A percentile compares a stretch with the other conserved stretches of the same genome.
Evolutionary conservation across 2,329 filamentous ascomycete genomes (phyloP).

Genomic region (Pochonia chlamydosporia): DNA sequence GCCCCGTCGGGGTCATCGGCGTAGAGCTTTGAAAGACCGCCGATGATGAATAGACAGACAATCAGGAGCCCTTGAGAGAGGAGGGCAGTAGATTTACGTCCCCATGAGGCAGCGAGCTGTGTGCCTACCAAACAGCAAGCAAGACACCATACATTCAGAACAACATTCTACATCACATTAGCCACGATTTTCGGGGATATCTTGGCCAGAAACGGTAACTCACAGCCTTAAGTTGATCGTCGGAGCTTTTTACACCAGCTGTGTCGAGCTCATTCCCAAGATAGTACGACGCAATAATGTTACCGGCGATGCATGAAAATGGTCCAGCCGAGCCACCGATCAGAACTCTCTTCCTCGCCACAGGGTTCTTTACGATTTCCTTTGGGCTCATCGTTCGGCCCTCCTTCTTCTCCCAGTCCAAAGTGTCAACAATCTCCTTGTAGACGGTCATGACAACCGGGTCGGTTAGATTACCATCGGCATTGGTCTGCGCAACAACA

Average conservation of each 20-base stretch:
- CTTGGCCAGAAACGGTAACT: too few species aligned
- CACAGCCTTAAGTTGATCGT: slow-evolving; percentile 36
- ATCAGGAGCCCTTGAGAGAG: slow-evolving; percentile 31
- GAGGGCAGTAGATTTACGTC: slow-evolving; percentile 37
- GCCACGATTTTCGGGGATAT: slow-evolving; percentile 11
- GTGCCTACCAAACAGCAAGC: slow-evolving; percentile 35
- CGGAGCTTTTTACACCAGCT: slow-evolving; percentile 37
- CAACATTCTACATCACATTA: slow-evolving; percentile 31
- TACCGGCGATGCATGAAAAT: slow-evolving; percentile 20
- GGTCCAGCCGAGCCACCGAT: slow-evolving; percentile 31
- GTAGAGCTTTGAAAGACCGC: slow-evolving; percentile 34
- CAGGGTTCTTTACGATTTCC: slow-evolving; percentile 38
- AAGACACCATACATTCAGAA: slow-evolving; percentile 46
- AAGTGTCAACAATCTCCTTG: slow-evolving; percentile 35
- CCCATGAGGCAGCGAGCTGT: slow-evolving; percentile 33
- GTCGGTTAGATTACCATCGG: slow-evolving; percentile 34
- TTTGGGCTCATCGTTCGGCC: slow-evolving; percentile 10
- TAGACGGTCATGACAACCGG: slow-evolving; percentile 14
- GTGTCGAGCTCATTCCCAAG: slow-evolving; percentile 35
- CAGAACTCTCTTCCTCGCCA: slow-evolving; percentile 41
- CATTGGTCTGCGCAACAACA: slow-evolving; percentile 36
- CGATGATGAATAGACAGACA: slow-evolving; percentile 27
- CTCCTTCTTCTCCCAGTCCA: slow-evolving; percentile 10
- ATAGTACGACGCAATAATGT: slow-evolving; percentile 35
- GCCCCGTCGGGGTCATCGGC: slow-evolving; percentile 9